A percentile compares a stretch with the other conserved stretches of the same genome.
phyloP scores from a whole-genome alignment of 2,329 filamentous ascomycete genomes.

The Beauveria sp. region DNA sequence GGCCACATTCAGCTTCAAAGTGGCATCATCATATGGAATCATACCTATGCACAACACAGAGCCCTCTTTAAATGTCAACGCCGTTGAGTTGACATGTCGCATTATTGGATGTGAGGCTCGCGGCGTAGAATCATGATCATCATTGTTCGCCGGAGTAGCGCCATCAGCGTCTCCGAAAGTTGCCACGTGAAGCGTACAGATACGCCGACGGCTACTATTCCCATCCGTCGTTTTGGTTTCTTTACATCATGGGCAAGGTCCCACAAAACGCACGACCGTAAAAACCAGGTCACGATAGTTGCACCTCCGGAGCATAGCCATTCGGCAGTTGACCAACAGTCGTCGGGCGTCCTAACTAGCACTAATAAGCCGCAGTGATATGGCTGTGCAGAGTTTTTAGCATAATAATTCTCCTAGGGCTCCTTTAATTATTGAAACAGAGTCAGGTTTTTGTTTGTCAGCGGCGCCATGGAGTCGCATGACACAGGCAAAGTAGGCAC shows the following conservation, averaged over 20 bases:
- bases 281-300: background rate
- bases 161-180: background rate
- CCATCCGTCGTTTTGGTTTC: background rate
- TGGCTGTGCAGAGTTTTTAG: background rate
- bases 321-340: background rate
- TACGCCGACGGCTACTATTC: background rate
- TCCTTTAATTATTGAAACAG: background rate
- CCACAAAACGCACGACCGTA: background rate
- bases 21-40: background rate
- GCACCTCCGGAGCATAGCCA: background rate
- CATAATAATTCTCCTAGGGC: background rate
- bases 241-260: background rate
- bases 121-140: background rate
- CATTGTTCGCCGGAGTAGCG: background rate
- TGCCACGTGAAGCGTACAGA: background rate
- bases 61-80: background rate
- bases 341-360: background rate
- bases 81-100: background rate
- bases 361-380: background rate
- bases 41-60: background rate
- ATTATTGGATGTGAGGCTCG: background rate
- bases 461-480: background rate
- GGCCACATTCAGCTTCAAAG: background rate
- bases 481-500: background rate
- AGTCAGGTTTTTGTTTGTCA: background rate